Conservation (phyloP, 768 basidiomycete genomes). For the Collybia mongolica region DNA sequence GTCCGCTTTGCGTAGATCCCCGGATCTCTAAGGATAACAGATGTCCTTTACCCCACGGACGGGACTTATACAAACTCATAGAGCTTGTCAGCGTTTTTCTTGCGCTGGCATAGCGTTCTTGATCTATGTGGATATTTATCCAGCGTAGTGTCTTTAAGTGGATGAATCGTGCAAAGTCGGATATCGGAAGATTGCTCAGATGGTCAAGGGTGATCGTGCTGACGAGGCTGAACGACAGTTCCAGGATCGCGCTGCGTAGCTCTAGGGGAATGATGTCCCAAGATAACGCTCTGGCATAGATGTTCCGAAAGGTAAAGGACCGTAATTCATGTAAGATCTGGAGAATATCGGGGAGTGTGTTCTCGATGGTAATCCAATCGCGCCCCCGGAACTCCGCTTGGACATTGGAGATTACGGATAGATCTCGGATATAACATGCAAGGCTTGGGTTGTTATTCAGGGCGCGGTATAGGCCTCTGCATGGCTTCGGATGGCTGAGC, state of each 20-base stretch:
- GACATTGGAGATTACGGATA: not conserved
- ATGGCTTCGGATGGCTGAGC: conserved; percentile 2
- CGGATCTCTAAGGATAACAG: conserved; percentile 1
- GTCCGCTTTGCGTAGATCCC: not conserved
- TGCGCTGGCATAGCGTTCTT: not conserved
- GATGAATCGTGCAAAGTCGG: conserved; percentile 1
- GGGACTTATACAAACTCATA: not conserved
- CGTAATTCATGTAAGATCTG: conserved; percentile 9
- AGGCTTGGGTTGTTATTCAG: conserved; percentile 2
- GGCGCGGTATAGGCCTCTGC: conserved; percentile 1
- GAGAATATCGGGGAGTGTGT: conserved; percentile 11
- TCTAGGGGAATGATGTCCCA: conserved; percentile 3
- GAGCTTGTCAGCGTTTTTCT: not conserved
- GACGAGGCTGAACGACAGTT: conserved; percentile 1
- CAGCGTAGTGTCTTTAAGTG: conserved; percentile 1
- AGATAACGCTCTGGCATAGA: not conserved
- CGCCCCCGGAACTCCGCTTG: conserved; percentile 7
- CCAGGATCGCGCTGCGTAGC: not conserved
- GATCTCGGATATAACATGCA: conserved; percentile 5
- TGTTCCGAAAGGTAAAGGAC: conserved; percentile 6
- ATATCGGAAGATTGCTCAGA: conserved; percentile 5
- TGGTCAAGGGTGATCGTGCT: conserved; percentile 2
- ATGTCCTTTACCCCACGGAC: not conserved
- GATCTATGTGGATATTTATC: not conserved
- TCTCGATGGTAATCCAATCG: conserved; percentile 14